A percentile compares a stretch with the other conserved stretches of the same genome.
Evolutionary conservation across 2,329 filamentous ascomycete species (phyloP).

Genomic region (Colletotrichum costaricense): DNA sequence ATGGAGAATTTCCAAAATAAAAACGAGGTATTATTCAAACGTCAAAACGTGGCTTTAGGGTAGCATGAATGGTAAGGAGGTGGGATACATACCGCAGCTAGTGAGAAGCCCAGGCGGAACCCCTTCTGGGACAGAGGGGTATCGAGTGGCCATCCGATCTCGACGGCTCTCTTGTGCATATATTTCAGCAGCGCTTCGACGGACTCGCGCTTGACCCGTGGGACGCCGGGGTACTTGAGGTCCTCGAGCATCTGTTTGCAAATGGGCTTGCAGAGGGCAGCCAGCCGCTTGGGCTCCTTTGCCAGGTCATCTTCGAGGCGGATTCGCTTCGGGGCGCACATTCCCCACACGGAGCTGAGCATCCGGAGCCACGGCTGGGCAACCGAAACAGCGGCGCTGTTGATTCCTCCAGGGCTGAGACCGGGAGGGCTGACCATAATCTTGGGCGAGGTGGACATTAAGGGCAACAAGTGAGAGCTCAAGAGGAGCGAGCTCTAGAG

Average conservation of each 20-base stretch:
- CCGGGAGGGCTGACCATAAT: constrained; percentile 11
- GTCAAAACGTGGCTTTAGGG: not conserved
- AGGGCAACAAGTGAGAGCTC: not conserved
- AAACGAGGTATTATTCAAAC: too few species aligned
- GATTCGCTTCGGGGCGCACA: constrained; percentile 8
- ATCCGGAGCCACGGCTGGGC: constrained; percentile 6
- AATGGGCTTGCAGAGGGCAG: constrained; percentile 16
- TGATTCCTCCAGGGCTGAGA: constrained; percentile 12
- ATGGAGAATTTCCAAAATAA: not conserved
- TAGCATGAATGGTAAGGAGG: not conserved
- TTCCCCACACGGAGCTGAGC: constrained; percentile 17
- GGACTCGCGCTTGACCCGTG: constrained; percentile 30
- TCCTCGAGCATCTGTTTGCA: constrained; percentile 25
- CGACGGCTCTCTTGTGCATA: constrained; percentile 37
- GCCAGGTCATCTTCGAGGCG: constrained; percentile 22
- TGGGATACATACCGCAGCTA: constrained; percentile 32
- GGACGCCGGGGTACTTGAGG: constrained; percentile 35
- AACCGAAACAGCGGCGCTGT: constrained; percentile 7
- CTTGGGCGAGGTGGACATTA: not conserved
- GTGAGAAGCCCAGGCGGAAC: constrained; percentile 37
- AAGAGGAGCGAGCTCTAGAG: too few species aligned
- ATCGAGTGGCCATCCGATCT: constrained; percentile 36
- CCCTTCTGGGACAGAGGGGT: constrained; percentile 37
- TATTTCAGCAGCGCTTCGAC: constrained; percentile 36
- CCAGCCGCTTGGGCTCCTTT: constrained; percentile 25